Evolutionary conservation across 257 asterid species (phyloP).

Genomic region (Fraxinus cuspidata): DNA sequence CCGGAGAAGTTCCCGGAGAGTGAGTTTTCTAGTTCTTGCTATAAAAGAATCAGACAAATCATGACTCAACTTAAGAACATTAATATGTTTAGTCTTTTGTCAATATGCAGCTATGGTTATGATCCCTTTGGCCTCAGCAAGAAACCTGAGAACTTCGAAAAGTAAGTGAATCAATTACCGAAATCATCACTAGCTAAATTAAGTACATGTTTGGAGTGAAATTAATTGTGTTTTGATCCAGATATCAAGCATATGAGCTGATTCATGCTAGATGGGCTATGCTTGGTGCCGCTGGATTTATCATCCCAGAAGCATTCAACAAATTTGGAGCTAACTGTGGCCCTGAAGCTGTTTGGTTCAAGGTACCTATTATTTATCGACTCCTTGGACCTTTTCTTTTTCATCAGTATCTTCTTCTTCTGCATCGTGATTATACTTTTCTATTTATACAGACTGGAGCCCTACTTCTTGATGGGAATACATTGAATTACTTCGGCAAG

Average conservation of each 20-base stretch:
- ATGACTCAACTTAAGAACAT: neutral
- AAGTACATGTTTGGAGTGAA: too few relatives aligned
- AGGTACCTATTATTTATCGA: constrained; percentile 38
- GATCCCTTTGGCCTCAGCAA: constrained; percentile 97
- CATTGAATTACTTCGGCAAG: constrained; percentile 86
- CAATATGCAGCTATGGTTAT: constrained; percentile 77
- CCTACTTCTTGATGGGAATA: constrained; percentile 94
- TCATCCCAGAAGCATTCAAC: constrained; percentile 98
- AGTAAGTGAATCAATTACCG: constrained; percentile 44
- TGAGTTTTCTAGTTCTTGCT: constrained; percentile 32
- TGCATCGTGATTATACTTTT: neutral
- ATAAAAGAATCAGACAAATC: too few relatives aligned
- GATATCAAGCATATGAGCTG: constrained; percentile 89
- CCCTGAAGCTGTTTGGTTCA: constrained; percentile 99
- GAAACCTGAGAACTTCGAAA: constrained; percentile 89
- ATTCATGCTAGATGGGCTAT: constrained; percentile 98
- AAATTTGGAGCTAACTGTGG: constrained; percentile 93
- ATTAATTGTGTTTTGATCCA: constrained; percentile 16
- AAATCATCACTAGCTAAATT: neutral
- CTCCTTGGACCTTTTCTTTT: neutral
- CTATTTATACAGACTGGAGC: constrained; percentile 74
- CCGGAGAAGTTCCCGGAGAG: constrained; percentile 98
- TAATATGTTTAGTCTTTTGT: too few relatives aligned
- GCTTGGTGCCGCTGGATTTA: constrained; percentile 97
- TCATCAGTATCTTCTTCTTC: neutral